Evolutionary conservation across 495 filamentous ascomycete species (phyloP), one percentile per base, ranked within the genome.

Genomic region (Aspergillus asperescens): DNA sequence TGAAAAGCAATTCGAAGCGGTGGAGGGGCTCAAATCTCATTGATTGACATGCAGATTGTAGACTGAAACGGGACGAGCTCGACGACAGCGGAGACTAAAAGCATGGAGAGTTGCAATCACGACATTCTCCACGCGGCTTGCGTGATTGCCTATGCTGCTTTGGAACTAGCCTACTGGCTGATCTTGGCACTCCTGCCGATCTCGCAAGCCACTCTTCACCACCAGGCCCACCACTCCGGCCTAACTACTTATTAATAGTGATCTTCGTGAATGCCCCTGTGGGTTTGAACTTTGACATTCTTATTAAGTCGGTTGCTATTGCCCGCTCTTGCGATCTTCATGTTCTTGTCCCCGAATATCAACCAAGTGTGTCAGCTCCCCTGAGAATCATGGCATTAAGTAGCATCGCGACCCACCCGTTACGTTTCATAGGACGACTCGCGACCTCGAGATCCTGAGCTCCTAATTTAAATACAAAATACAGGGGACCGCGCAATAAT

Each of bases 91-190:
- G 39, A 25, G 10, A 18, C 13, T n/a, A 5, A n/a, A 19, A 22
- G 52, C 48, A 50, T 39, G 50, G 48, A 46, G 8, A 19, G 16
- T n/a, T n/a, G n/a, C n/a, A n/a, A 66, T 63, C 61, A 63, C 63
- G 63, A 63, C 63, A 67, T 67, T 41, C 49, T 20, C 53, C 46
- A 47, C 44, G 31, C 32, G 48, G 50, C 50, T 67, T 62, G 61
- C 64, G 64, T 64, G 64, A 59, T 67, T 54, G 23, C 16, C 40
- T 32, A 47, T 22, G 32, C 56, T 38, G 13, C 13, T 24, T 18
- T 1, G 8, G 46, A 41, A 3, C 5, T 44, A 54, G 54, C 27
- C 4, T 13, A 4, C 10, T 19, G 9, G 25, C 24, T 5, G 19
- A 8, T 43, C 23, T 23, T n/a, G 10, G n/a, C n/a, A n/a, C n/a